phyloP scores from a whole-genome alignment of 164 flowering plant species.

The Magnolia changhungtana region DNA sequence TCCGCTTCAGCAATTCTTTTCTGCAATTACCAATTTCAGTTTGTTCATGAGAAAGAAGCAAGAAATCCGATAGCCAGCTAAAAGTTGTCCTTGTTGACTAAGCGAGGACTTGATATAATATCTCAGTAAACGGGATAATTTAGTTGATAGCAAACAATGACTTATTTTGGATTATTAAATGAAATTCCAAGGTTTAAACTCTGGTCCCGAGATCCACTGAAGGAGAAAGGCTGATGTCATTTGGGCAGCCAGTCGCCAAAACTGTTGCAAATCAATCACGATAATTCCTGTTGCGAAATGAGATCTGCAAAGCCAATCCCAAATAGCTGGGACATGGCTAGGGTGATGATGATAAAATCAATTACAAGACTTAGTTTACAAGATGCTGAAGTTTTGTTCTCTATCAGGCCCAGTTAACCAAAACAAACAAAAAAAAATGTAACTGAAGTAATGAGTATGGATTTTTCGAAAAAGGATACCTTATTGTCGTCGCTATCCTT shows the following conservation, averaged over 20 bases:
- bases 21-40: conserved; percentile 29
- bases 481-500: conserved; percentile 51
- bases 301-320: not conserved
- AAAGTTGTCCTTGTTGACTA: not conserved
- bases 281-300: not conserved
- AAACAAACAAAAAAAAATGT: not conserved
- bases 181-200: not conserved
- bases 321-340: not conserved
- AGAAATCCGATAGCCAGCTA: not conserved
- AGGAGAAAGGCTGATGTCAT: not conserved
- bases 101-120: not conserved
- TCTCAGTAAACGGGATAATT: not conserved
- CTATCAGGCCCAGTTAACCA: not conserved
- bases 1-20: conserved; percentile 46
- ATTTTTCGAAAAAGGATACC: conserved; percentile 31
- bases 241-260: no score
- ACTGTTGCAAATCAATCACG: not conserved
- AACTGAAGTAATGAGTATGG: not conserved
- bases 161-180: no score
- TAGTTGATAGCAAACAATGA: no score
- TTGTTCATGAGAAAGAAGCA: not conserved
- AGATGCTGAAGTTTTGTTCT: not conserved
- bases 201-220: not conserved
- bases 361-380: not conserved
- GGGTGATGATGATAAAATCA: not conserved